Evolutionary conservation across 2,329 filamentous ascomycete species (phyloP).

Genomic region (Penicillium sp.): DNA sequence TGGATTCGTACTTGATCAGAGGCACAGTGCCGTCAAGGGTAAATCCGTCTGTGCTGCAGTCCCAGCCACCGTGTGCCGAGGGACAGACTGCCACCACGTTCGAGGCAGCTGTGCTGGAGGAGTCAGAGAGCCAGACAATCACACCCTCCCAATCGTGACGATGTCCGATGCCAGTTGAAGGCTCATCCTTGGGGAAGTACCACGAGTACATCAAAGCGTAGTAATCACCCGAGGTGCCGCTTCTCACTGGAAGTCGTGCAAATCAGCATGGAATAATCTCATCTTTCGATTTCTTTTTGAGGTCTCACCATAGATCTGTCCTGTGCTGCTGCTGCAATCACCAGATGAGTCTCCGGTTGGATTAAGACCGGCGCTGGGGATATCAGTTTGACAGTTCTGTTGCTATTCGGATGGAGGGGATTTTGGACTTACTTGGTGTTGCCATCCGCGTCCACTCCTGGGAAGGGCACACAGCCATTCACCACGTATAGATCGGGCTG

Average conservation of each 20-base stretch:
- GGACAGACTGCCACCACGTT: slow-evolving; percentile 54
- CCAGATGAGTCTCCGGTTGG: slow-evolving; percentile 41
- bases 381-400: neutral
- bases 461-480: slow-evolving; percentile 65
- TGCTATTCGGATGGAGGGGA: neutral
- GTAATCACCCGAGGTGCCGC: slow-evolving; percentile 41
- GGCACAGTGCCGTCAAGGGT: slow-evolving; percentile 47
- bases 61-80: slow-evolving; percentile 53
- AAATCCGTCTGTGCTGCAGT: slow-evolving; percentile 44
- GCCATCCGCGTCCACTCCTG: slow-evolving; percentile 59
- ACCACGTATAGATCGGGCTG: slow-evolving; percentile 58
- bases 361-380: slow-evolving; percentile 45
- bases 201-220: slow-evolving; percentile 57
- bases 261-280: neutral
- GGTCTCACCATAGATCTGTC: slow-evolving; percentile 50
- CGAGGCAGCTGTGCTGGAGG: slow-evolving; percentile 36
- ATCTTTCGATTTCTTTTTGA: neutral
- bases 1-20: slow-evolving; percentile 52
- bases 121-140: slow-evolving; percentile 52
- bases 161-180: slow-evolving; percentile 49
- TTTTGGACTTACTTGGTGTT: slow-evolving; percentile 54
- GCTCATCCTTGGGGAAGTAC: slow-evolving; percentile 54
- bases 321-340: slow-evolving; percentile 47
- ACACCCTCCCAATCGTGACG: slow-evolving; percentile 60
- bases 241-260: slow-evolving; percentile 34